These are phyloP conservation scores for Karstenula rhodostoma DNA, from an alignment of 2,329 filamentous ascomycete genomes.

Conservation along the genomic window DNA sequence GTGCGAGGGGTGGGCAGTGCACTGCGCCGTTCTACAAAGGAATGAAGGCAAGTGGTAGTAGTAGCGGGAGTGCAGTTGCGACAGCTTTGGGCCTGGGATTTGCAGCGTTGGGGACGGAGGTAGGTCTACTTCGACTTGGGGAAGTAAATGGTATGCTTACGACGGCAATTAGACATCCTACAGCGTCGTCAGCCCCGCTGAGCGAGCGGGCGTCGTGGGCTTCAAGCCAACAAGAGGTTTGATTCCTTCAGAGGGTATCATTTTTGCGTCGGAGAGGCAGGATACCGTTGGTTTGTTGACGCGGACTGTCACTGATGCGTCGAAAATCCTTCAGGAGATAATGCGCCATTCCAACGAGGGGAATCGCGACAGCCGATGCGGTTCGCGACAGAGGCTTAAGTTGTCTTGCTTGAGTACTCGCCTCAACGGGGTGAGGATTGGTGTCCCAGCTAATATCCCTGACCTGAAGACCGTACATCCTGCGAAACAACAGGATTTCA, in stretches of 20 bases:
- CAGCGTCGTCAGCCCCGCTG: constrained; percentile 72
- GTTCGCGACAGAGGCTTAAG: no score
- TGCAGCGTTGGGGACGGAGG: constrained; percentile 68
- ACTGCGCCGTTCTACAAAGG: not conserved
- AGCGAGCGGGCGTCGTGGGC: constrained; percentile 73
- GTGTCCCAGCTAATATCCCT: not conserved
- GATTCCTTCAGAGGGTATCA: constrained; percentile 29
- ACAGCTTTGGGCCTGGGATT: constrained; percentile 58
- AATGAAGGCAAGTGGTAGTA: not conserved
- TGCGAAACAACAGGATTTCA: no score
- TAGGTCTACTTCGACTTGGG: no score
- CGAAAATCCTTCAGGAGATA: constrained; percentile 72
- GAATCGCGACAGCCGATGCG: constrained; percentile 68
- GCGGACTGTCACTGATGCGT: constrained; percentile 72
- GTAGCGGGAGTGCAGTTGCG: not conserved
- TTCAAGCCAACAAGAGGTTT: constrained; percentile 71
- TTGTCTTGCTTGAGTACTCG: no score
- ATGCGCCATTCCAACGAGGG: constrained; percentile 63
- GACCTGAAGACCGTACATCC: no score
- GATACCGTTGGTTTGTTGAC: constrained; percentile 75
- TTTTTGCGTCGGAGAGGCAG: constrained; percentile 73
- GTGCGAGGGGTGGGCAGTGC: not conserved
- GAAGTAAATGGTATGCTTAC: no score
- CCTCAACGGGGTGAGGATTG: no score
- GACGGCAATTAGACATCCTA: constrained; percentile 63